phyloP scores from a whole-genome alignment of 495 filamentous ascomycete species.

The Talaromyces stipitatus region DNA sequence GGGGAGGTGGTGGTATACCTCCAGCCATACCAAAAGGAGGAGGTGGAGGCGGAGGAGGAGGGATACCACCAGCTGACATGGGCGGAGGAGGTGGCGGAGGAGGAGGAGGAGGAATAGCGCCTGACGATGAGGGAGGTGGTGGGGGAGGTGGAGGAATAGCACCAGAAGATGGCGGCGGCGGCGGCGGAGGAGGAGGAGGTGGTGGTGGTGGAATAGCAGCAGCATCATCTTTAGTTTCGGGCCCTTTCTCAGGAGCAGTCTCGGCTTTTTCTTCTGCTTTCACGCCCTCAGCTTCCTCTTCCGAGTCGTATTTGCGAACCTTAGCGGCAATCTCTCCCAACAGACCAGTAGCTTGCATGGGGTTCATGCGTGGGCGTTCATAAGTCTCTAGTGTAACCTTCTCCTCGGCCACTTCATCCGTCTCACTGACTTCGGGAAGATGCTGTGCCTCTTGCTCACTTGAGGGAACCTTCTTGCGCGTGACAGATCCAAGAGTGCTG shows the following conservation, averaged over 20 bases:
- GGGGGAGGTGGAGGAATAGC: slow-evolving; percentile 29
- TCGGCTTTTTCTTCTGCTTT: slow-evolving; percentile 41
- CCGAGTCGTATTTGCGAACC: slow-evolving; percentile 67
- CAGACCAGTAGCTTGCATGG: slow-evolving; percentile 64
- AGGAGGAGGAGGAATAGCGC: slow-evolving; percentile 21
- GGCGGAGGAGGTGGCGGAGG: slow-evolving; percentile 36
- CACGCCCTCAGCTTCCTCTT: slow-evolving; percentile 52
- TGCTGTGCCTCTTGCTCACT: slow-evolving; percentile 34
- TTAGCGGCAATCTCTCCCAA: slow-evolving; percentile 76
- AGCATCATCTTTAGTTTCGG: slow-evolving; percentile 18
- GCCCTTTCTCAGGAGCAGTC: slow-evolving; percentile 5
- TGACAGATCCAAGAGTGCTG: slow-evolving; percentile 59
- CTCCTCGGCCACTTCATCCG: slow-evolving; percentile 40
- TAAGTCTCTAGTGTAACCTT: slow-evolving; percentile 60
- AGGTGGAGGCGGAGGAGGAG: slow-evolving; percentile 42
- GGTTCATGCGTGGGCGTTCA: slow-evolving; percentile 65
- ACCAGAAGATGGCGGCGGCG: slow-evolving; percentile 17
- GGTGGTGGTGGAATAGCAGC: slow-evolving; percentile 42
- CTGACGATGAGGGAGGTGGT: slow-evolving; percentile 31
- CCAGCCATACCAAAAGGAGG: slow-evolving; percentile 27
- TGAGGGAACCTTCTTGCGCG: slow-evolving; percentile 50
- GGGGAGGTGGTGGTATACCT: slow-evolving; percentile 39
- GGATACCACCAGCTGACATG: slow-evolving; percentile 35
- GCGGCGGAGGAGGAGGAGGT: slow-evolving; percentile 33
- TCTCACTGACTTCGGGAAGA: slow-evolving; percentile 24